Evolutionary conservation across 345 rosid genomes (phyloP).

Genomic region (Euphorbia peplus): DNA sequence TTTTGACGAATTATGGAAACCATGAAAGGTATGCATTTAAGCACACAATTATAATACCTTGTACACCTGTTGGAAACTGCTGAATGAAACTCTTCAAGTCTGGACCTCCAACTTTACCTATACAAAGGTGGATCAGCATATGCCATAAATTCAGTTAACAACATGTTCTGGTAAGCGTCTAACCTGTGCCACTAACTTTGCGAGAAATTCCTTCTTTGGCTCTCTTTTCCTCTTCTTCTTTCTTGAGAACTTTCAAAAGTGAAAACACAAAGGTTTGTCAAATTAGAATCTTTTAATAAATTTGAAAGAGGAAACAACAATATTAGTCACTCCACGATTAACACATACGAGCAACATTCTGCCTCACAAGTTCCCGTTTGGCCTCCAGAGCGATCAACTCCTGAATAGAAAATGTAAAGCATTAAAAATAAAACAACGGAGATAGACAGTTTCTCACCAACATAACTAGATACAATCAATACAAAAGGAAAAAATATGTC

Average conservation of each 20-base stretch:
- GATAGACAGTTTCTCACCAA: background rate
- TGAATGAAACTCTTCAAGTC: conserved; percentile 79
- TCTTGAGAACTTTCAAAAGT: conserved; percentile 54
- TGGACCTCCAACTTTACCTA: conserved; percentile 77
- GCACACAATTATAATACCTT: conserved; percentile 43
- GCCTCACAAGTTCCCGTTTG: conserved; percentile 76
- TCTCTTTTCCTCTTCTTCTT: conserved; percentile 82
- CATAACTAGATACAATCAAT: background rate
- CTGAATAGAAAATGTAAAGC: conserved; percentile 35
- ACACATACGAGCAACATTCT: conserved; percentile 78
- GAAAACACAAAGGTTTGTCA: background rate
- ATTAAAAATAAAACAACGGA: conserved; percentile 10
- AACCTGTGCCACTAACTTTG: conserved; percentile 42
- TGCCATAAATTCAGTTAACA: conserved; percentile 4
- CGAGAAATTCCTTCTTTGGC: conserved; percentile 55
- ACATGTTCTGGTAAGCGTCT: conserved; percentile 20
- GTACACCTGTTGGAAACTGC: conserved; percentile 62
- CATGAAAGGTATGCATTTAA: background rate
- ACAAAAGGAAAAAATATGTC: background rate
- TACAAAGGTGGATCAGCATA: conserved; percentile 14
- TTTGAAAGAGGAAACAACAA: conserved; percentile 11
- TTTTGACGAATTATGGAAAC: background rate
- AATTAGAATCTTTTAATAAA: conserved; percentile 12
- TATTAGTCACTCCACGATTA: conserved; percentile 7
- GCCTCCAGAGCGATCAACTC: conserved; percentile 79